These are phyloP conservation scores for Syncephalastrum monosporum DNA, from an alignment of 371 early-diverging fungal genomes.

Conservation along the genomic window DNA sequence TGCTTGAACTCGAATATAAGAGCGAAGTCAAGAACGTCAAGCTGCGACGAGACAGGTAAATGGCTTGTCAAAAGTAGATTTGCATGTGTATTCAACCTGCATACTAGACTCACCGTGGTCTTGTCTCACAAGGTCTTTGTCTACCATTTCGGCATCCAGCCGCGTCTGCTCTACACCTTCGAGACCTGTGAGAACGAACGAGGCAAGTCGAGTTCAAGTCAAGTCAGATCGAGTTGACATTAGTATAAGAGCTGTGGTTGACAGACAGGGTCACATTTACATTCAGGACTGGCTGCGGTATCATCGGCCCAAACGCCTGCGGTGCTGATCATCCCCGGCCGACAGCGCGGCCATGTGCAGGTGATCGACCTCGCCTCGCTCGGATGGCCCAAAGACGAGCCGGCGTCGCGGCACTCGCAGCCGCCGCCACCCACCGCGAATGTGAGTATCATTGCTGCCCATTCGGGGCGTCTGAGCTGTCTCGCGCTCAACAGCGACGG, in stretches of 20 bases:
- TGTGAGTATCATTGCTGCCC: constrained; percentile 83
- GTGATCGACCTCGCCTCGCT: constrained; percentile 76
- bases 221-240: constrained; percentile 2
- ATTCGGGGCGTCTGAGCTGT: constrained; percentile 72
- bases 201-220: constrained; percentile 46
- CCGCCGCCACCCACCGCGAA: constrained; percentile 43
- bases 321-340: constrained; percentile 75
- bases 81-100: not conserved
- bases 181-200: constrained; percentile 84
- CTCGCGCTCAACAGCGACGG: constrained; percentile 80
- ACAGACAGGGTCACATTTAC: not conserved
- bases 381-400: constrained; percentile 19
- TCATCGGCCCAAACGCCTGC: constrained; percentile 61
- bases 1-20: constrained; percentile 80
- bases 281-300: constrained; percentile 62
- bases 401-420: constrained; percentile 11
- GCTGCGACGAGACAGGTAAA: constrained; percentile 76
- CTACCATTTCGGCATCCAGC: constrained; percentile 74
- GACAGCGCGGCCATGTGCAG: constrained; percentile 84
- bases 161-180: constrained; percentile 75
- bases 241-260: not conserved
- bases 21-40: constrained; percentile 81
- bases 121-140: constrained; percentile 81
- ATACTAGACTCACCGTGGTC: constrained; percentile 71
- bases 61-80: not conserved